Evolutionary conservation across 1,139 yeast genomes (phyloP).

Genomic region (Pichia inconspicua): DNA sequence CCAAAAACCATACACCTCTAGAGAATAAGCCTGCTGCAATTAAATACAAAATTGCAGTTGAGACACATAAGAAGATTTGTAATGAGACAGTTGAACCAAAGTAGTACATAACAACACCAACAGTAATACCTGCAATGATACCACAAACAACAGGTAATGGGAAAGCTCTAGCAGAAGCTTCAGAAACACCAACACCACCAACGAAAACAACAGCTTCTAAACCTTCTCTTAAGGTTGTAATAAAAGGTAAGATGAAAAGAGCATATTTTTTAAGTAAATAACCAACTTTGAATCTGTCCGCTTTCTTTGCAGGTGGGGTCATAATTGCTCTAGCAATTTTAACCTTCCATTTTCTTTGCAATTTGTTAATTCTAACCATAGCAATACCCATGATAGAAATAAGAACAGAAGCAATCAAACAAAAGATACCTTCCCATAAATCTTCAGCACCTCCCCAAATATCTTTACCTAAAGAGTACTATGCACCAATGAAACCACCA

Average conservation of each 20-base stretch:
- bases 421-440: slow-evolving; percentile 86
- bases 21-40: slow-evolving; percentile 86
- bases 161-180: slow-evolving; percentile 50
- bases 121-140: slow-evolving; percentile 56
- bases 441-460: slow-evolving; percentile 85
- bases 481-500: slow-evolving; percentile 76
- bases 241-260: slow-evolving; percentile 67
- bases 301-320: slow-evolving; percentile 28
- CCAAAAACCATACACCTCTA: slow-evolving; percentile 83
- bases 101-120: slow-evolving; percentile 63
- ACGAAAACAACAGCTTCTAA: slow-evolving; percentile 82
- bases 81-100: slow-evolving; percentile 69
- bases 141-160: slow-evolving; percentile 82
- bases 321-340: slow-evolving; percentile 65
- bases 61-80: slow-evolving; percentile 69
- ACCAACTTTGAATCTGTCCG: slow-evolving; percentile 36
- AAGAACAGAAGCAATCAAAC: slow-evolving; percentile 73
- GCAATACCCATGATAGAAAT: slow-evolving; percentile 89
- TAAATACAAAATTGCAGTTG: slow-evolving; percentile 76
- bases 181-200: slow-evolving; percentile 57
- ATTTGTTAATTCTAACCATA: slow-evolving; percentile 81
- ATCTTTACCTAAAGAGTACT: slow-evolving; percentile 72
- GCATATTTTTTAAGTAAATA: slow-evolving; percentile 53
- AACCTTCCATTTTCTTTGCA: slow-evolving; percentile 87
- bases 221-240: slow-evolving; percentile 81